Evolutionary conservation across 176 grass and related monocot species (phyloP).

Genomic region (Secale cereale): DNA sequence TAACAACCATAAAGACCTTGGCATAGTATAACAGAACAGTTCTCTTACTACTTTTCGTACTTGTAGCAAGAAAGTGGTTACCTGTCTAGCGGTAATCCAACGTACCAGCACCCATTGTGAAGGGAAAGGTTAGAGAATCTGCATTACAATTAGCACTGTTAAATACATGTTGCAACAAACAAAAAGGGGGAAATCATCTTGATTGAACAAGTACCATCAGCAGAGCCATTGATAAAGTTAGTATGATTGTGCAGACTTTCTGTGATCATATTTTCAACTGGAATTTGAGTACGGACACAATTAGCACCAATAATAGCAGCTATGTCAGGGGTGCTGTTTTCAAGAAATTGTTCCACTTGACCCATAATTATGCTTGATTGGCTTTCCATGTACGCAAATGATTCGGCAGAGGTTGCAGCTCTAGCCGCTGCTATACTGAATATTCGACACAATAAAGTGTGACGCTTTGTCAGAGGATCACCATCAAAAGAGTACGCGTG

Average conservation of each 20-base stretch:
- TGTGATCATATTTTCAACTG: slow-evolving; percentile 64
- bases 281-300: slow-evolving; percentile 48
- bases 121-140: slow-evolving; percentile 75
- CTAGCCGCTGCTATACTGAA: slow-evolving; percentile 72
- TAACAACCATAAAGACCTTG: neutral
- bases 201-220: slow-evolving; percentile 56
- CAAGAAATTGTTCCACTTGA: slow-evolving; percentile 72
- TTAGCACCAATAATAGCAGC: slow-evolving; percentile 38
- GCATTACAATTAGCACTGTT: slow-evolving; percentile 34
- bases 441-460: slow-evolving; percentile 53
- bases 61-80: slow-evolving; percentile 13
- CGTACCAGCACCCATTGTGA: slow-evolving; percentile 54
- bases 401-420: slow-evolving; percentile 56
- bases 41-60: neutral
- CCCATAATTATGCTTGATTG: slow-evolving; percentile 59
- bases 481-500: slow-evolving; percentile 44
- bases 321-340: slow-evolving; percentile 55
- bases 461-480: slow-evolving; percentile 49
- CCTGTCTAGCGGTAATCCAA: slow-evolving; percentile 58
- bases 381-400: slow-evolving; percentile 64
- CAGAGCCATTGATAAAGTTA: slow-evolving; percentile 52
- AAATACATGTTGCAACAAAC: slow-evolving; percentile 16
- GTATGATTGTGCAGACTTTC: slow-evolving; percentile 61
- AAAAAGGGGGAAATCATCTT: neutral
- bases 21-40: neutral